These are phyloP conservation scores for Leccinum broughii DNA, from an alignment of 768 basidiomycete genomes.

Conservation along the genomic window DNA sequence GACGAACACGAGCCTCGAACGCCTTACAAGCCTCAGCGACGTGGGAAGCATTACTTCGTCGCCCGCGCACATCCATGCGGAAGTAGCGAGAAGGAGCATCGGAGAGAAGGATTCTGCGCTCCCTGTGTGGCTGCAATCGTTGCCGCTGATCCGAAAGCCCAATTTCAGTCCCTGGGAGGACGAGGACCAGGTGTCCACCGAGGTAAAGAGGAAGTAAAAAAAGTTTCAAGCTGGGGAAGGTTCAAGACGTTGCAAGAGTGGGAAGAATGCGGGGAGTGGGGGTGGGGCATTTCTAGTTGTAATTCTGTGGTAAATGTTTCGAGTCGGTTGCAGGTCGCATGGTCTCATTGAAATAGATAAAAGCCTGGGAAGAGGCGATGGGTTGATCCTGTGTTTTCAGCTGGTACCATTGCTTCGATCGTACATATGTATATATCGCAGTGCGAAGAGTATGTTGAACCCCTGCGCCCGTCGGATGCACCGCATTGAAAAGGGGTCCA, in stretches of 20 bases:
- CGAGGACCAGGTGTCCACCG: slow-evolving; percentile 45
- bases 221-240: too few species aligned
- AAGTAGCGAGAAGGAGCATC: slow-evolving; percentile 19
- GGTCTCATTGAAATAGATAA: too few species aligned
- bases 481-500: not conserved
- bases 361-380: too few species aligned
- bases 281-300: too few species aligned
- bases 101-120: slow-evolving; percentile 37
- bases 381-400: too few species aligned
- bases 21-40: slow-evolving; percentile 75
- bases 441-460: slow-evolving; percentile 32
- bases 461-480: too few species aligned
- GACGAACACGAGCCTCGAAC: slow-evolving; percentile 73
- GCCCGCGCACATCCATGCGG: slow-evolving; percentile 53
- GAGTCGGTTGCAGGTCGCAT: too few species aligned
- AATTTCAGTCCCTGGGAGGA: slow-evolving; percentile 86
- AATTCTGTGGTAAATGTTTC: too few species aligned
- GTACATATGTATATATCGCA: slow-evolving; percentile 33
- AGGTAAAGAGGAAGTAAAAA: slow-evolving; percentile 11
- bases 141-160: slow-evolving; percentile 64
- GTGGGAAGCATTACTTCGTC: slow-evolving; percentile 74
- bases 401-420: too few species aligned
- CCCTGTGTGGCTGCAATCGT: slow-evolving; percentile 69
- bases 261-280: too few species aligned
- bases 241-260: not conserved